phyloP scores from a whole-genome alignment of 1,139 yeast genomes.

The Pichia cactophila region DNA sequence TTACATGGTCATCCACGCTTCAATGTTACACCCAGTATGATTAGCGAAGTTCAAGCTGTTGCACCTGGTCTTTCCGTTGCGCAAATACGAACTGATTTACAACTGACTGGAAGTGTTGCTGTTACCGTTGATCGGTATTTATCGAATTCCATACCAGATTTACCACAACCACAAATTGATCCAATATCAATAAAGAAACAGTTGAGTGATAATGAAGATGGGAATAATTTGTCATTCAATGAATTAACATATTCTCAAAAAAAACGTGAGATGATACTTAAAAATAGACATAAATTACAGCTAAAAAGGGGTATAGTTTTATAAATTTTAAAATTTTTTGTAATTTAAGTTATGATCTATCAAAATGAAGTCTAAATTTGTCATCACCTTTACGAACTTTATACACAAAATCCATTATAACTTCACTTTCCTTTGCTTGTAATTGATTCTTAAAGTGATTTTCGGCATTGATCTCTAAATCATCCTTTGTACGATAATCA shows the following conservation, averaged over 20 bases:
- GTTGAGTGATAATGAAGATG: slow-evolving; percentile 27
- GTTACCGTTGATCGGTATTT: slow-evolving; percentile 60
- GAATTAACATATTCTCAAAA: slow-evolving; percentile 35
- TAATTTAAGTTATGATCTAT: slow-evolving; percentile 12
- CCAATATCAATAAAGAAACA: slow-evolving; percentile 27
- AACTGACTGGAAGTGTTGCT: slow-evolving; percentile 70
- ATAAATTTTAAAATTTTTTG: not conserved
- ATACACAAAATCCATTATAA: slow-evolving; percentile 70
- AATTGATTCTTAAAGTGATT: slow-evolving; percentile 51
- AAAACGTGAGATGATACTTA: slow-evolving; percentile 43
- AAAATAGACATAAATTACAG: slow-evolving; percentile 39
- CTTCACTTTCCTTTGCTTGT: slow-evolving; percentile 68
- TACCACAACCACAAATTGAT: not conserved
- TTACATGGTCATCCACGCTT: not conserved
- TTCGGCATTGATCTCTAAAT: slow-evolving; percentile 28
- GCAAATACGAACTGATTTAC: slow-evolving; percentile 59
- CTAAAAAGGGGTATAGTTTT: slow-evolving; percentile 12
- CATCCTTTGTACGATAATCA: slow-evolving; percentile 25
- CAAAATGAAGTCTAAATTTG: slow-evolving; percentile 27
- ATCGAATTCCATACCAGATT: not conserved
- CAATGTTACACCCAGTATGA: slow-evolving; percentile 58
- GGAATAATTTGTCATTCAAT: slow-evolving; percentile 18
- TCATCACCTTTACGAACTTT: slow-evolving; percentile 59
- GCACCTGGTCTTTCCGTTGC: slow-evolving; percentile 67
- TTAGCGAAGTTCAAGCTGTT: slow-evolving; percentile 75